Evolutionary conservation across 495 filamentous ascomycete genomes (phyloP).

Genomic region (Xylaria flabelliformis): DNA sequence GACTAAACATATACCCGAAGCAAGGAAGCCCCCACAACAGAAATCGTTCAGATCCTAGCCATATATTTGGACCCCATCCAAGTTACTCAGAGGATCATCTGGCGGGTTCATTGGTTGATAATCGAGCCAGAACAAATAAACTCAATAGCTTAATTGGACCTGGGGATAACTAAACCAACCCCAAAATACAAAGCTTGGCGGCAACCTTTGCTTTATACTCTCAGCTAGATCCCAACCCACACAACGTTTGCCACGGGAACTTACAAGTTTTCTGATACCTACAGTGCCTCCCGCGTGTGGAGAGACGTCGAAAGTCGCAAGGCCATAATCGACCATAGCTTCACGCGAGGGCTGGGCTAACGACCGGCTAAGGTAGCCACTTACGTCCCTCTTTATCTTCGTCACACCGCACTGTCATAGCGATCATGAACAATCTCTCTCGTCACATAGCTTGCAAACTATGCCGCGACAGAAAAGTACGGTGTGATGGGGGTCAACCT

Average conservation of each 20-base stretch:
- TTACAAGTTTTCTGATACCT: conserved; percentile 8
- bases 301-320: conserved; percentile 16
- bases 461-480: conserved; percentile 31
- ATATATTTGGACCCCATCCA: conserved; percentile 20
- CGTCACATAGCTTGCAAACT: conserved; percentile 33
- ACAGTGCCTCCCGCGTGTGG: conserved; percentile 4
- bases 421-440: conserved; percentile 27
- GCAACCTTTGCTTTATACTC: conserved; percentile 14
- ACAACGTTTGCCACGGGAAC: conserved; percentile 13
- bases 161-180: conserved; percentile 12
- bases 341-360: conserved; percentile 14
- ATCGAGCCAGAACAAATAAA: conserved; percentile 18
- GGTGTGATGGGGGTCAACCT: conserved; percentile 30
- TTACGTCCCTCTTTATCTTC: background rate
- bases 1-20: conserved; percentile 3
- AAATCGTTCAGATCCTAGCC: conserved; percentile 18
- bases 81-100: conserved; percentile 17
- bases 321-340: background rate
- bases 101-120: conserved; percentile 9
- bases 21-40: conserved; percentile 19
- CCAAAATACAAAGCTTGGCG: conserved; percentile 21
- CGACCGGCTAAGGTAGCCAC: conserved; percentile 20
- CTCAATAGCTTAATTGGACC: conserved; percentile 24
- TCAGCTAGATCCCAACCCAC: conserved; percentile 18
- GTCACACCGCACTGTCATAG: background rate